Base-by-base conservation (phyloP, 2,329 filamentous ascomycete genomes). In the Seiridium cupressi region DNA sequence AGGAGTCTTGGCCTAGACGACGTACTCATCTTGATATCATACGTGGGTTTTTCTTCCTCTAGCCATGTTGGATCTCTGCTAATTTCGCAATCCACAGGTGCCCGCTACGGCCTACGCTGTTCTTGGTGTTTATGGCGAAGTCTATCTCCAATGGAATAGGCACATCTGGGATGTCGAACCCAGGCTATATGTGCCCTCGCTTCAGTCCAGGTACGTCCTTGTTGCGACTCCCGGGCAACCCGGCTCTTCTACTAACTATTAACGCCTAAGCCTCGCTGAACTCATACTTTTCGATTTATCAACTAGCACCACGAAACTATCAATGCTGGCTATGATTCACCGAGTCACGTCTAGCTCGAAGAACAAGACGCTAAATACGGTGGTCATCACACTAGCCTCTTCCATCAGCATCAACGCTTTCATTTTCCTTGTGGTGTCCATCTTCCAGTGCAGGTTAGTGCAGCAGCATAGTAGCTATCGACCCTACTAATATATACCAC, bases 391-490 rank as follows among this genome's bases (percentile, higher is more conserved):
- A 8, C 64, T 76, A n/a, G 69, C 67, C 2, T 60, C 60, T 4
- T 31, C 76, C 36, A 70, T 76, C 40, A 63, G 68, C 32, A 44
- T 72, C 38, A 72, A 72, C 55, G 64, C 68, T 26, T 62, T 76
- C 44, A 63, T 73, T 11, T 76, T 77, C 65, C 67, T 77, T 38
- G 61, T 77, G 6, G 66, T 78, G 7, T 66, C 68, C 26, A 64
- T 74, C 36, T 71, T 76, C 31, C 76, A 78, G 63, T 79, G 77
- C 70, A 70, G 69, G 69, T 77, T 68, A 1, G 70, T 71, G n/a
- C 10, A 11, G 8, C 10, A 26, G 9, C 10, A 7, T 13, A 53
- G 9, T 34, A 13, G 13, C 3, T 40, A 5, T 13, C 10, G 35
- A n/a, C 77, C 69, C 60, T 66, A 77, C 18, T 34, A 11, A 10